These are phyloP conservation scores for Helminthosporium solani DNA, from an alignment of 2,329 filamentous ascomycete species.

Conservation along the genomic window DNA sequence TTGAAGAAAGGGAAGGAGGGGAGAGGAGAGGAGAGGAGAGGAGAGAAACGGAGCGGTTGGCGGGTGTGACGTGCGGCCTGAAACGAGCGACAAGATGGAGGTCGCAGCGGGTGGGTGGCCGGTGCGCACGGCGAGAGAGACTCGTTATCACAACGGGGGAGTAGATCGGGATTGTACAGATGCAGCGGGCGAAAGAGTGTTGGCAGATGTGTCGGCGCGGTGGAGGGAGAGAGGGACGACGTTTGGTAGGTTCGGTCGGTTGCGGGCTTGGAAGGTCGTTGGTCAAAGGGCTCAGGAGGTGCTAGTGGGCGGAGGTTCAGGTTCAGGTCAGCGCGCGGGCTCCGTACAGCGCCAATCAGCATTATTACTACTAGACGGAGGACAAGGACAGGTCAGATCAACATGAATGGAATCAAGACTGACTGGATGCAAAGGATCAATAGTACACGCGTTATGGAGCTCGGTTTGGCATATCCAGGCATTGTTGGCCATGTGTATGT, in stretches of 20 bases:
- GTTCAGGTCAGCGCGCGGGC: too few relatives aligned
- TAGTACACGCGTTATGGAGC: not conserved
- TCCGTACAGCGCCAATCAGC: not conserved
- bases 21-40: too few relatives aligned
- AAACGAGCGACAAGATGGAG: constrained; percentile 31
- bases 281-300: constrained; percentile 4
- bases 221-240: not conserved
- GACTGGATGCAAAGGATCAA: not conserved
- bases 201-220: not conserved
- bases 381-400: too few relatives aligned
- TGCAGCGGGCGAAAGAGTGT: constrained; percentile 1
- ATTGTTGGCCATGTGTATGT: not conserved
- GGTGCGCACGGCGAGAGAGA: constrained; percentile 9
- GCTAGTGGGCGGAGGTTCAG: not conserved
- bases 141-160: constrained; percentile 4
- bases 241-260: too few relatives aligned
- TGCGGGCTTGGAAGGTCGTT: constrained; percentile 1
- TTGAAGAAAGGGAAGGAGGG: constrained; percentile 9
- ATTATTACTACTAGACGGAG: too few relatives aligned
- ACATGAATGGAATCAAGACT: too few relatives aligned
- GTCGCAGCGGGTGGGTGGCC: constrained; percentile 7
- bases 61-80: constrained; percentile 23
- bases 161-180: not conserved
- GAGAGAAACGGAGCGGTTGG: too few relatives aligned
- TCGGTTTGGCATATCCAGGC: not conserved